Conservation (phyloP, 352 stramenopile species). For the Phytophthora palmivora region DNA sequence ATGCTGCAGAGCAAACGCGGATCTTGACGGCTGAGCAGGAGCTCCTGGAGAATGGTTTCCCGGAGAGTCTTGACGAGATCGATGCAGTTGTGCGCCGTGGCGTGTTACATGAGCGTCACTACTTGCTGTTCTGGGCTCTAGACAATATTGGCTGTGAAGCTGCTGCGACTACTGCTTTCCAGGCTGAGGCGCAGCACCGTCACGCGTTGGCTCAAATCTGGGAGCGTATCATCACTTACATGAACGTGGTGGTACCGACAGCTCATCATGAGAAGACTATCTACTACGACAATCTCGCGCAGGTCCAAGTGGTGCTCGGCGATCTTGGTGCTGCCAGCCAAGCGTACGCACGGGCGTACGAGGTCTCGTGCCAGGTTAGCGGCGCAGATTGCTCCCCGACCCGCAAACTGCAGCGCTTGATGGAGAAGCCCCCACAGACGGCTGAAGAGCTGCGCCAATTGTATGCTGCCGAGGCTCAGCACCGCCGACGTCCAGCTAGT, state of each 20-base stretch:
- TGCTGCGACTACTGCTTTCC: conserved; percentile 40
- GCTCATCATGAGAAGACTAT: conserved; percentile 85
- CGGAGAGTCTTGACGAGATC: conserved; percentile 65
- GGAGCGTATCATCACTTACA: conserved; percentile 68
- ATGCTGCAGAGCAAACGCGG: conserved; percentile 34
- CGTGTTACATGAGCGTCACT: conserved; percentile 73
- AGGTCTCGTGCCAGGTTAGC: conserved; percentile 70
- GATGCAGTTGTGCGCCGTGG: conserved; percentile 51
- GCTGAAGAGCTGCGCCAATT: conserved; percentile 64
- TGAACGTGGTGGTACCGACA: conserved; percentile 75
- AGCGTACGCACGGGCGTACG: conserved; percentile 63
- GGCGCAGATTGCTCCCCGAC: conserved; percentile 67
- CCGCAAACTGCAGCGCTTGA: conserved; percentile 61
- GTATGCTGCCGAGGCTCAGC: conserved; percentile 58
- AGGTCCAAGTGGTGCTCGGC: conserved; percentile 72
- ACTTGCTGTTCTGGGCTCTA: conserved; percentile 80
- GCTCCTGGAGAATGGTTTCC: conserved; percentile 67
- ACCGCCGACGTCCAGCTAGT: conserved; percentile 34
- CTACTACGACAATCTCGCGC: conserved; percentile 87
- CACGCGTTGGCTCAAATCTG: conserved; percentile 57
- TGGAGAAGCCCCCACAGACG: conserved; percentile 69
- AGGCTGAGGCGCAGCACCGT: conserved; percentile 45
- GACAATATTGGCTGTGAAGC: conserved; percentile 75
- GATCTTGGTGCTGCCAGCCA: conserved; percentile 54
- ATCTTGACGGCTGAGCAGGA: conserved; percentile 59